A percentile compares a stretch with the other conserved stretches of the same genome.
Evolutionary conservation across 805 yeast species (phyloP).

Genomic region (Metschnikowia aberdeeniae): DNA sequence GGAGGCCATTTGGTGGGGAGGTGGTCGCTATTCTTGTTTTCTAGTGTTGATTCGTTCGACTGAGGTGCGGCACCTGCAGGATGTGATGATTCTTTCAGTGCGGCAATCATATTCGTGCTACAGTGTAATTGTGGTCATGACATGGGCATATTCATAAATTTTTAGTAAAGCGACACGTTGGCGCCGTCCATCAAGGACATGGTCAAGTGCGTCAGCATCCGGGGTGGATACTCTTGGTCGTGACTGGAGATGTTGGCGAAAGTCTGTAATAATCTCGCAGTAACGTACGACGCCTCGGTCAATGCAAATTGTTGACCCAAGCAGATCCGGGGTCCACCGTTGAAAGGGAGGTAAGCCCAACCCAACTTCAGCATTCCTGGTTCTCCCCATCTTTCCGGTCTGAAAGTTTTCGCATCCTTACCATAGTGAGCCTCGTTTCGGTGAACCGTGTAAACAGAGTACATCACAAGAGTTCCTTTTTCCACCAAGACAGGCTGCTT

Average conservation of each 20-base stretch:
- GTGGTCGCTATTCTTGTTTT: neutral
- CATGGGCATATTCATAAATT: neutral
- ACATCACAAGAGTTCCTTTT: conserved; percentile 42
- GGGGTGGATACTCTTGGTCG: conserved; percentile 15
- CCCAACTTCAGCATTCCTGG: conserved; percentile 16
- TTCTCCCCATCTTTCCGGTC: conserved; percentile 48
- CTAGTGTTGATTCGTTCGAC: conserved; percentile 6
- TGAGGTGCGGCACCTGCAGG: conserved; percentile 3
- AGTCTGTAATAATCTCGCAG: conserved; percentile 18
- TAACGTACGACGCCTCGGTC: conserved; percentile 20
- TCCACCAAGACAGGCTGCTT: conserved; percentile 35
- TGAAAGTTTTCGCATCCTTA: conserved; percentile 39
- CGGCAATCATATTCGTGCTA: neutral
- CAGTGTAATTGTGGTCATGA: neutral
- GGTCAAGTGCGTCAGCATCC: conserved; percentile 13
- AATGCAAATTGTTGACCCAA: conserved; percentile 25
- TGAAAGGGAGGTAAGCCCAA: conserved; percentile 22
- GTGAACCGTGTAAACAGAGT: conserved; percentile 40
- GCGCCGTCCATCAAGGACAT: conserved; percentile 17
- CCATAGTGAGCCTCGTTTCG: conserved; percentile 38
- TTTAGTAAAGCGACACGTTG: conserved; percentile 7
- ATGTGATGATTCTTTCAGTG: conserved; percentile 4
- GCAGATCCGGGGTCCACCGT: conserved; percentile 24
- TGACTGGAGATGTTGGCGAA: conserved; percentile 9
- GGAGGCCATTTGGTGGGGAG: neutral